Base-by-base conservation (phyloP, 2,329 filamentous ascomycete species). In the Fusarium haematococcum region DNA sequence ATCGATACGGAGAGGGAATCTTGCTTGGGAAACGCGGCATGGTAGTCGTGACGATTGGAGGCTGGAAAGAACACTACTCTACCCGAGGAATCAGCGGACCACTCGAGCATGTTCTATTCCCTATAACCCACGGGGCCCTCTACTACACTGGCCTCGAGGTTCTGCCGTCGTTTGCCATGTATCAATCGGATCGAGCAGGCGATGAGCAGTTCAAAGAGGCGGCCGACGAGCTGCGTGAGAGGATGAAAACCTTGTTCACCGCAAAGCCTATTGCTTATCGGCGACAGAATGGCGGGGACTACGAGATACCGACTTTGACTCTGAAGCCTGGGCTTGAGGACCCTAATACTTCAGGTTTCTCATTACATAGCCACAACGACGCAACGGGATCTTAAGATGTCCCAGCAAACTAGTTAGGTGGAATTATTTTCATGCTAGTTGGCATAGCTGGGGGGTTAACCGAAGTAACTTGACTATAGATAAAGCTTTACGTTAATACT, bases 1-100 rank as follows among this genome's bases (percentile, higher is more conserved):
- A 74, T 20, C 59, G 70, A 41, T 74, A 68, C n/a, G 71, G 70
- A 5, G 71, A 73, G 6, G 71, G 71, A 7, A 37, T 16, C 0
- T n/a, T 73, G 3, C 14, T 30, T 2, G 54, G 62, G 10, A 74
- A 68, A 23, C 61, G 71, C 9, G 67, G 67, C 6, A 65, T 74
- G 67, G 35, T 68, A 18, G 11, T 65, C 2, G 39, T 61, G 1
- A 73, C 67, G 6, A 20, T 14, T 0, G 67, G 63, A 5, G 52
- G 70, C 0, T 48, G 48, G 32, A 33, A 18, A 20, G 64, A 73
- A 14, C 64, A 68, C 39, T 73, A 39, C 32, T 70, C 61, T n/a
- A 18, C 58, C 5, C 71, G 70, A 6, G 70, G 70, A 20, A 63
- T 73, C 9, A 23, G 16, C 1, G 71, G 70, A 2, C 70, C 62